Conservation (phyloP, 2,329 filamentous ascomycete genomes). For the Cryoendolithus antarcticus region DNA sequence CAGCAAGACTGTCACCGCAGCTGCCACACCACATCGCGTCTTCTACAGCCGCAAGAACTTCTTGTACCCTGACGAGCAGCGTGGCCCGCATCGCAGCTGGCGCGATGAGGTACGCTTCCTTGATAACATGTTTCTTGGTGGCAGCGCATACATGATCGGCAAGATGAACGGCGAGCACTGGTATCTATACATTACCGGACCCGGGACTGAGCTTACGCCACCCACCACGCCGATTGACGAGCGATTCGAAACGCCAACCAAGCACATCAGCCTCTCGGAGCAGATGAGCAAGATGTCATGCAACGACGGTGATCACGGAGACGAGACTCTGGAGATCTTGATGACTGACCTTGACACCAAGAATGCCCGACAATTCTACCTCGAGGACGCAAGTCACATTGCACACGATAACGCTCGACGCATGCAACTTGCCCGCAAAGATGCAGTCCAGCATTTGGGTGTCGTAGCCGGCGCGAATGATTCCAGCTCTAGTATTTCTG, state of each 20-base stretch:
- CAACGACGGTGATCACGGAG: slow-evolving; percentile 31
- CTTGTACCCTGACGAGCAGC: slow-evolving; percentile 86
- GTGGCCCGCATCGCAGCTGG: slow-evolving; percentile 92
- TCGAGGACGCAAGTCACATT: slow-evolving; percentile 77
- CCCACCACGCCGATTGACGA: slow-evolving; percentile 58
- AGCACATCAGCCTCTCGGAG: slow-evolving; percentile 47
- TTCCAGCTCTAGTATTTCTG: slow-evolving; percentile 24
- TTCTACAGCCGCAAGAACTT: slow-evolving; percentile 99
- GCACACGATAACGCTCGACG: slow-evolving; percentile 66
- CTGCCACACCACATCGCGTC: slow-evolving; percentile 83
- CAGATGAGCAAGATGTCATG: slow-evolving; percentile 29
- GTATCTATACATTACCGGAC: slow-evolving; percentile 94
- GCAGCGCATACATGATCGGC: slow-evolving; percentile 97
- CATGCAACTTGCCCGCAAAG: slow-evolving; percentile 50
- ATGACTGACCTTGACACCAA: slow-evolving; percentile 57
- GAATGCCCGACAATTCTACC: slow-evolving; percentile 57
- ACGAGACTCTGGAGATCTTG: slow-evolving; percentile 62
- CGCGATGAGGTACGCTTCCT: slow-evolving; percentile 87
- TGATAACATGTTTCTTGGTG: slow-evolving; percentile 80
- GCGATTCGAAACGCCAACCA: slow-evolving; percentile 44
- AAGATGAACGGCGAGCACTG: slow-evolving; percentile 99
- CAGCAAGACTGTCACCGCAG: slow-evolving; percentile 54
- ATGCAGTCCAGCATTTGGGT: slow-evolving; percentile 47
- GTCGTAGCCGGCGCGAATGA: slow-evolving; percentile 42
- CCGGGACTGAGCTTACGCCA: slow-evolving; percentile 66